Conservation (phyloP, 1,284 basidiomycete species). For the Irpex sp. region DNA sequence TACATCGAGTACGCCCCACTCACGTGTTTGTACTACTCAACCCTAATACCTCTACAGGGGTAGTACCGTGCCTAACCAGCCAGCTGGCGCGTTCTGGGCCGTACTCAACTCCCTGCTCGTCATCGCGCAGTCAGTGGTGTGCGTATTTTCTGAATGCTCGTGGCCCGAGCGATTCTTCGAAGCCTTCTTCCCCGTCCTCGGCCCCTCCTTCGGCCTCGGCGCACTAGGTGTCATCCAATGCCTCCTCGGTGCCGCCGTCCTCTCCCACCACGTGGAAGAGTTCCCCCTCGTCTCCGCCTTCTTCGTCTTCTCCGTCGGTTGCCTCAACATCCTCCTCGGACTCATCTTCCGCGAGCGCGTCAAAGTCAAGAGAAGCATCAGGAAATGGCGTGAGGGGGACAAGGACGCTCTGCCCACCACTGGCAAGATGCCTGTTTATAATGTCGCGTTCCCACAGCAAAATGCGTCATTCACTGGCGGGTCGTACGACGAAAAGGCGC, state of each 20-base stretch:
- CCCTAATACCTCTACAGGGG: conserved; percentile 34
- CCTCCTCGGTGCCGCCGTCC: conserved; percentile 75
- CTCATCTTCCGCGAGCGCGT: conserved; percentile 66
- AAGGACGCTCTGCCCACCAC: conserved; percentile 55
- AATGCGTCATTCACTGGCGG: conserved; percentile 29
- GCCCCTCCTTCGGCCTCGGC: conserved; percentile 75
- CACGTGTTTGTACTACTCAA: neutral
- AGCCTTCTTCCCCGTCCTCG: conserved; percentile 84
- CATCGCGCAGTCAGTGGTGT: conserved; percentile 70
- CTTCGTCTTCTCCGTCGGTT: conserved; percentile 82
- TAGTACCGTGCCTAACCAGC: conserved; percentile 82
- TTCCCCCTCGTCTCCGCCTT: conserved; percentile 84
- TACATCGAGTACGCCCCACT: conserved; percentile 63
- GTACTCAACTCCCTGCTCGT: conserved; percentile 81
- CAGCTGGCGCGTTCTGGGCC: conserved; percentile 85
- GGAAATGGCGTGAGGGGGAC: conserved; percentile 54
- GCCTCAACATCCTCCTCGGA: conserved; percentile 77
- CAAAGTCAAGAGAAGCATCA: conserved; percentile 59
- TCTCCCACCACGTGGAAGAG: conserved; percentile 75
- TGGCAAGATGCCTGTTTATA: neutral
- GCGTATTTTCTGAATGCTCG: conserved; percentile 64
- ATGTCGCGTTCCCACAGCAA: conserved; percentile 20
- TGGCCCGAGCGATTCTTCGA: conserved; percentile 75
- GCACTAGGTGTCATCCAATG: conserved; percentile 81
- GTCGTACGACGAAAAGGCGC: conserved; percentile 29